Conservation (phyloP, 306 rosid genomes). For the Biancaea sappan region DNA sequence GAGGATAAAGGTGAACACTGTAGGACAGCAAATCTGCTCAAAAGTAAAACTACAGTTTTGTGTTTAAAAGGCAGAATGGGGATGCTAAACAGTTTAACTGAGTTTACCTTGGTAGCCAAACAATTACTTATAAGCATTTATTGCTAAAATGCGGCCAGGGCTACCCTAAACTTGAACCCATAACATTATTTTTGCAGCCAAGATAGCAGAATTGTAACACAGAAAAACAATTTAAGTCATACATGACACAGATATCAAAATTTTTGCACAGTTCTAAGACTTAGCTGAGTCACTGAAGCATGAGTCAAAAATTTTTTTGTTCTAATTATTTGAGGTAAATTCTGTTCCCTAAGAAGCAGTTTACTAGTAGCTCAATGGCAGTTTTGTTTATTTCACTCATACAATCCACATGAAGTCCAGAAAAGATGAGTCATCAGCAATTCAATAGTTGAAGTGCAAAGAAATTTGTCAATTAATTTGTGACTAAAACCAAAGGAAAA, state of each 20-base stretch:
- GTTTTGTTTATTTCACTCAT: constrained; percentile 19
- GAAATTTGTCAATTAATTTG: constrained; percentile 25
- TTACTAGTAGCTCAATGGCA: constrained; percentile 26
- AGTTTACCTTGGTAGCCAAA: constrained; percentile 13
- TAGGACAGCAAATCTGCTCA: constrained; percentile 6
- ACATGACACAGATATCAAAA: not conserved
- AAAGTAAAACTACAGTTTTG: not conserved
- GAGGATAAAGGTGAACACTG: constrained; percentile 2
- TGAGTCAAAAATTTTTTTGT: constrained; percentile 2
- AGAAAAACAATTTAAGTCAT: constrained; percentile 1
- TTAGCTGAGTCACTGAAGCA: constrained; percentile 16
- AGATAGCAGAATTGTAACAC: constrained; percentile 9
- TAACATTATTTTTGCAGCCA: not conserved
- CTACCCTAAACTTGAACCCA: constrained; percentile 5
- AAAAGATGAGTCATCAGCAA: constrained; percentile 22
- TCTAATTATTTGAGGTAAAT: constrained; percentile 10
- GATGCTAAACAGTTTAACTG: not conserved
- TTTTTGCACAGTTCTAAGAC: constrained; percentile 27
- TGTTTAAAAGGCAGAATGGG: not conserved
- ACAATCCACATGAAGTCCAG: not conserved
- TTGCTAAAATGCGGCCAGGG: constrained; percentile 17
- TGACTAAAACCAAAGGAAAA: constrained; percentile 11
- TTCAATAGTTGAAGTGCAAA: constrained; percentile 26
- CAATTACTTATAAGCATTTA: constrained; percentile 26
- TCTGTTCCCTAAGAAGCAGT: constrained; percentile 28